Conservation (phyloP, 2,329 filamentous ascomycete species). For the Zarea fungicola region DNA sequence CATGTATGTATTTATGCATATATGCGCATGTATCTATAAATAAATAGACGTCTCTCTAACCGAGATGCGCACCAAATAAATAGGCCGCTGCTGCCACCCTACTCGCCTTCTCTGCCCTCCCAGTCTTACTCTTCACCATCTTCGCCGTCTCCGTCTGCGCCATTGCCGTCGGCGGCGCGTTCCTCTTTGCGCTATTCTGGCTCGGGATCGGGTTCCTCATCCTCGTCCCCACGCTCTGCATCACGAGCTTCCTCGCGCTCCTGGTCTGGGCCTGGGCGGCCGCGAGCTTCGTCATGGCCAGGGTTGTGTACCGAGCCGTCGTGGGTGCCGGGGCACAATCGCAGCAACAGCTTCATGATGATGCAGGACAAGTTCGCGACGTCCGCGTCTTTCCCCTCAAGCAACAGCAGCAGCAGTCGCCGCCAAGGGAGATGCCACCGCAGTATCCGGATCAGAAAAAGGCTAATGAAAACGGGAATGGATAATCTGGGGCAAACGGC, state of each 20-base stretch:
- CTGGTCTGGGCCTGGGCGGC: constrained; percentile 65
- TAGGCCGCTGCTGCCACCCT: constrained; percentile 66
- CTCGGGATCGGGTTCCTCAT: constrained; percentile 61
- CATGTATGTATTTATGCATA: too few species aligned
- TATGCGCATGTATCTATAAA: too few species aligned
- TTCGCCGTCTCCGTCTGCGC: constrained; percentile 60
- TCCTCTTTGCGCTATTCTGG: constrained; percentile 64
- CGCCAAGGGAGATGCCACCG: too few species aligned
- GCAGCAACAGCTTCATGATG: background rate
- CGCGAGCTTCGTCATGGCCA: constrained; percentile 48
- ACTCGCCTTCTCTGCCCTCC: constrained; percentile 58
- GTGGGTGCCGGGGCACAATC: constrained; percentile 13
- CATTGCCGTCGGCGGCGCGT: constrained; percentile 56
- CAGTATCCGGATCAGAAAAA: constrained; percentile 6
- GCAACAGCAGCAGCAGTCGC: background rate
- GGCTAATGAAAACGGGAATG: background rate
- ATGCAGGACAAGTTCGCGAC: too few species aligned
- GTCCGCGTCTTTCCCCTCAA: too few species aligned
- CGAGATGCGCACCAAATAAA: background rate
- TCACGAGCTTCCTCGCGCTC: constrained; percentile 57
- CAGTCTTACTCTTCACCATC: constrained; percentile 61
- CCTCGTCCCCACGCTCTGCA: constrained; percentile 62
- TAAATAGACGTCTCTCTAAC: constrained; percentile 16
- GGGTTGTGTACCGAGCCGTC: constrained; percentile 39
- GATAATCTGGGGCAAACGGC: too few species aligned